Evolutionary conservation across 202 grass and related monocot species (phyloP), one percentile per base, ranked within the genome.

Genomic region (Schoenoplectus tabernaemontani): DNA sequence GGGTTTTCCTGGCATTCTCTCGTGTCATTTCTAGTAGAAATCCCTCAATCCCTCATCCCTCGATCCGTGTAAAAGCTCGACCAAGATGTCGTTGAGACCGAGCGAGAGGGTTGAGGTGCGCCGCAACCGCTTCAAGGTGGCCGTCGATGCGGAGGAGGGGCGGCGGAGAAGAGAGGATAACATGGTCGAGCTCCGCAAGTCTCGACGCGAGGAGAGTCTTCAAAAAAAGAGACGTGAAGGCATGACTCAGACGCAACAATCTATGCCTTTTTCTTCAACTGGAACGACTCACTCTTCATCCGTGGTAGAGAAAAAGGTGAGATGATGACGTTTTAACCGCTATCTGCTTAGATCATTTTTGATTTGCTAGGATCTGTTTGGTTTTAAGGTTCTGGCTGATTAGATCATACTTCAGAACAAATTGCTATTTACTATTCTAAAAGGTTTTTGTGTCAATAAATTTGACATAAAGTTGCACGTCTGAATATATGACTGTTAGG

Each of bases 171-270:
- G 96, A 81, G 89, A 95, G 83, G 95, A 94, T 82, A 94, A 94
- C 84, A 87, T 98, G 95, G 95, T 98, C 6, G 95, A 98, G 86
- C 87, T 97, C 80, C 94, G 94, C 26, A 94, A 92, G 91, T 90
- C 10, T 64, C 89, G 91, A 59, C 87, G 94, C 46, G 95, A 98
- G 84, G 91, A 98, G 89, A 98, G 86, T 85, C 91, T 98, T 8
- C 89, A 89, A 78, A 98, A 98, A 89, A 98, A 87, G 86, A 87
- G 95, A 50, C 89, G 89, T 4, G 95, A 98, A 82, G 95, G 91
- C 60, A 93, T 98, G 54, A 81, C 64, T 76, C 91, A 66, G 84
- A 87, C 84, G 38, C 63, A 59, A 81, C 87, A 28, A 22, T 88
- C 28, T 76, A 84, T 34, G 57, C 93, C 42, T 76, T 83, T 67